Evolutionary conservation across 495 filamentous ascomycete genomes (phyloP), one percentile per base, ranked within the genome.

Genomic region (Trichocladium uniseriatum): DNA sequence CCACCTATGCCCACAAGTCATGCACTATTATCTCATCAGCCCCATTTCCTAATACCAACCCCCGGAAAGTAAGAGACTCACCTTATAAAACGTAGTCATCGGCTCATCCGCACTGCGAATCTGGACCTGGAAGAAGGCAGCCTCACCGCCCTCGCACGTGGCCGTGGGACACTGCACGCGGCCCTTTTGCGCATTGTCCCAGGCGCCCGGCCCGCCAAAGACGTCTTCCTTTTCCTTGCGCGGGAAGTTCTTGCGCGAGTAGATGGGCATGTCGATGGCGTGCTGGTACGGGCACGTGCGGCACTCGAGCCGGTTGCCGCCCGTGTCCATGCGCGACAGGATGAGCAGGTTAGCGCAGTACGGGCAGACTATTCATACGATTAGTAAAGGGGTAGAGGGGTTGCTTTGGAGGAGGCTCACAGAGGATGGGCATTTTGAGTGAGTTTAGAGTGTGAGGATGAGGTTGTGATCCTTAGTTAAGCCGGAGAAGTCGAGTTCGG

Each of bases 71-170:
- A 24, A n/a, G 3, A 20, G n/a, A 28, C 74, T 44, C 54, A 90
- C 87, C 84, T 86, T 89, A 65, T 83, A 90, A 68, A 98, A 97
- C 35, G 78, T 87, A 40, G 92, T 98, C 89, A 95, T 95, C 44
- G 92, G 92, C 75, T 98, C 92, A 70, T 98, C 92, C 35, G 94
- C 92, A 72, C 87, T 94, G 49, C 92, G 82, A 70, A 95, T 97
- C 77, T 98, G 92, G 58, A 96, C 81, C 77, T 91, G 86, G 70
- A 89, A 94, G 77, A 87, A 96, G 50, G 87, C 94, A 31, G 94
- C 92, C 69, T 86, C 78, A 41, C 76, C 69, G 27, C 86, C 84
- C 50, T 81, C 74, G 70, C 92, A 98, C 37, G 74, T 69, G 32
- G 86, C 80, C 40, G 76, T 76, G 10, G 83, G 76, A 64, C 92